phyloP scores from a whole-genome alignment of 257 asterid species.

The Solanum tarijense region DNA sequence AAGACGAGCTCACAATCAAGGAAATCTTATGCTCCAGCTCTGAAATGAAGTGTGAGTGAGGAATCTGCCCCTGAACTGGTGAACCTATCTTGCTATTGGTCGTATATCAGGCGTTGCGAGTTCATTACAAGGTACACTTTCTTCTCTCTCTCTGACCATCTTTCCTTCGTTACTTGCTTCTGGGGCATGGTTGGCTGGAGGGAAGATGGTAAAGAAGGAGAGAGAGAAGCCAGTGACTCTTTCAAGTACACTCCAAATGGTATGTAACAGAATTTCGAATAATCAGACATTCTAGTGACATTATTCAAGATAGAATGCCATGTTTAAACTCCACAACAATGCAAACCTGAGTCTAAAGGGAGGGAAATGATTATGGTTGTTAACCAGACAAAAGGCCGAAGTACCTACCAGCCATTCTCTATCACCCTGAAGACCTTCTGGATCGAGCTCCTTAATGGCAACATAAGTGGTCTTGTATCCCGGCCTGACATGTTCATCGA shows the following conservation, averaged over 20 bases:
- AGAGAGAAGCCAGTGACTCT: not conserved
- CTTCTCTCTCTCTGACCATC: not conserved
- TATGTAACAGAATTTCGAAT: not conserved
- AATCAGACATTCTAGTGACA: not conserved
- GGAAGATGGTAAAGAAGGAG: not conserved
- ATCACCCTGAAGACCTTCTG: conserved; percentile 87
- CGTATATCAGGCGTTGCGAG: not conserved
- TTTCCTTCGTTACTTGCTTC: not conserved
- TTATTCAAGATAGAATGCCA: not conserved
- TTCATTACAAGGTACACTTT: not conserved
- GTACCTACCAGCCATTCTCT: conserved; percentile 87
- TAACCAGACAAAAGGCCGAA: not conserved
- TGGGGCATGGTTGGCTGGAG: not conserved
- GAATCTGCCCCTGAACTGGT: not conserved
- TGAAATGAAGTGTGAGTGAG: not conserved
- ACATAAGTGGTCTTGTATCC: conserved; percentile 52
- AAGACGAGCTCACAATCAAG: not conserved
- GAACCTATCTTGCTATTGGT: not conserved
- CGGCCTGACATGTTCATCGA: conserved; percentile 55
- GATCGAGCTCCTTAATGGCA: conserved; percentile 91
- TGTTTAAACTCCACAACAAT: not conserved
- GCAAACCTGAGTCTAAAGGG: not conserved
- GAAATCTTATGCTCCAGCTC: not conserved
- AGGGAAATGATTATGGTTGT: not conserved
- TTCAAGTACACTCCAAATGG: not conserved